phyloP scores from a whole-genome alignment of 345 rosid genomes.

The Camelina neglecta region DNA sequence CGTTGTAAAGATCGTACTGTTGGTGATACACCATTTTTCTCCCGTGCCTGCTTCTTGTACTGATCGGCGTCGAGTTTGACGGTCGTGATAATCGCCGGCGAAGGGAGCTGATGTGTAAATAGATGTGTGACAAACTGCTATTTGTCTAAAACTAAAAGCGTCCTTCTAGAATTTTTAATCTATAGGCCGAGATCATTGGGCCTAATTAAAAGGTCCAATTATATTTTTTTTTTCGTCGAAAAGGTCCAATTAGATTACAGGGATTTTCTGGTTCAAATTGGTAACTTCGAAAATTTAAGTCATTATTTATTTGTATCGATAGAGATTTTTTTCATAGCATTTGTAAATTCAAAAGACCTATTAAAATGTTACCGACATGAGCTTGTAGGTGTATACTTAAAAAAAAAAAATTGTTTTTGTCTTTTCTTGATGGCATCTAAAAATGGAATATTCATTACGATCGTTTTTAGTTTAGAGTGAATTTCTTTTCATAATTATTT shows the following conservation, averaged over 20 bases:
- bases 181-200: neutral
- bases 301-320: no score
- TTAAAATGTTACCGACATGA: neutral
- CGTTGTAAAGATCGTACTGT: conserved; percentile 64
- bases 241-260: no score
- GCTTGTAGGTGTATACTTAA: no score
- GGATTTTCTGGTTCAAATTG: no score
- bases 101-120: conserved; percentile 18
- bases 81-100: conserved; percentile 37
- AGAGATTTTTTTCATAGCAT: no score
- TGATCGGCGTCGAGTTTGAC: conserved; percentile 25
- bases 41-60: neutral
- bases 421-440: neutral
- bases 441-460: neutral
- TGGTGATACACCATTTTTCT: conserved; percentile 53
- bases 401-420: neutral
- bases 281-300: no score
- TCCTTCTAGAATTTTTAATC: no score
- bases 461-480: neutral
- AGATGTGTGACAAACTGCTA: neutral
- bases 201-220: no score
- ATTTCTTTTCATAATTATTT: neutral
- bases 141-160: no score
- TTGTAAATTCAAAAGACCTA: no score
- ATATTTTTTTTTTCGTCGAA: no score